Evolutionary conservation across 306 rosid genomes (phyloP).

Genomic region (Luffa acutangula): DNA sequence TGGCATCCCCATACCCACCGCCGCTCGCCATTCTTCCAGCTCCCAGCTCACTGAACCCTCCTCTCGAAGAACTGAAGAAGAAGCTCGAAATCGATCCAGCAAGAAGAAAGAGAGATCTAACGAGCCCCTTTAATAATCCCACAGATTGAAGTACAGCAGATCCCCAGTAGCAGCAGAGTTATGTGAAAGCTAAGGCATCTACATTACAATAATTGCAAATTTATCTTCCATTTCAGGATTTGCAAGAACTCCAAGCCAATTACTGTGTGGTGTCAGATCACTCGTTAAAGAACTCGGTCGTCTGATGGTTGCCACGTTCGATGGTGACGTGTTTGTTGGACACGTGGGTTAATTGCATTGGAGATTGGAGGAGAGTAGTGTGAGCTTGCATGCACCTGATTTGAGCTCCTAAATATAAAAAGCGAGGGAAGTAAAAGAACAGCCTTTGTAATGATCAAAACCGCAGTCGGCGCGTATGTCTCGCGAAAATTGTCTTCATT

Average conservation of each 20-base stretch:
- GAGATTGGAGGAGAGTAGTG: not conserved
- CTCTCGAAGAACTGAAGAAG: not conserved
- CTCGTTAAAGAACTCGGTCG: not conserved
- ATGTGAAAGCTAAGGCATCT: not conserved
- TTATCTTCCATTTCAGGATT: not conserved
- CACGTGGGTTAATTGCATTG: not conserved
- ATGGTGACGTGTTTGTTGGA: not conserved
- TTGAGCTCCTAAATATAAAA: not conserved
- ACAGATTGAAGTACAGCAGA: not conserved
- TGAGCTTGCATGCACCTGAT: not conserved
- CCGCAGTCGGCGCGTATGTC: not conserved
- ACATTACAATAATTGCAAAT: not conserved
- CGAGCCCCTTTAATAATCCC: not conserved
- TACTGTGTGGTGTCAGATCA: not conserved
- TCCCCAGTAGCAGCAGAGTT: not conserved
- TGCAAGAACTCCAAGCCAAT: not conserved
- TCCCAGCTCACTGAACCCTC: not conserved
- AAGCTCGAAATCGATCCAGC: conserved; percentile 5
- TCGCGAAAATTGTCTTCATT: not conserved
- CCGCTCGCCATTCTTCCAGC: conserved; percentile 47
- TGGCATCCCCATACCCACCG: conserved; percentile 67
- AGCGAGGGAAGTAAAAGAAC: not conserved
- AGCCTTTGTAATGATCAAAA: not conserved
- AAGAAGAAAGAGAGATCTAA: not conserved
- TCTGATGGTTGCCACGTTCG: not conserved